Percentiles rank a stretch among this genome's conserved stretches.
Evolutionary conservation across 129 eudicot genomes (phyloP).

Genomic region (Heracleum sosnowskyi): DNA sequence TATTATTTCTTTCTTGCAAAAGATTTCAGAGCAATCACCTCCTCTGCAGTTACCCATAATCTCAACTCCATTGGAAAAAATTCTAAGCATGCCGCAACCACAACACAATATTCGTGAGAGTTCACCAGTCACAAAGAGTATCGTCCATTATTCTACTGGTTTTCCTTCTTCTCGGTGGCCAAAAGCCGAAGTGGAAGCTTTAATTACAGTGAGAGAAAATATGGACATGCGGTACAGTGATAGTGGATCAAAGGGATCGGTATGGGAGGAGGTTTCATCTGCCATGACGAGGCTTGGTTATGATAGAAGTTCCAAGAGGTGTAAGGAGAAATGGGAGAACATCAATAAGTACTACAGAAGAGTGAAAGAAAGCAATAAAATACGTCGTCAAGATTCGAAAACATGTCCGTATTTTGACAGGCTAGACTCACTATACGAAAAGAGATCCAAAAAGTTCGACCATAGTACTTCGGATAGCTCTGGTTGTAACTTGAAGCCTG

Average conservation of each 20-base stretch:
- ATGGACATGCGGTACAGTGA: constrained; percentile 21
- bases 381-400: constrained; percentile 43
- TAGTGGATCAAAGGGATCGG: constrained; percentile 9
- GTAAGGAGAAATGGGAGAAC: constrained; percentile 53
- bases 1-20: constrained; percentile 41
- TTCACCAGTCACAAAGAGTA: constrained; percentile 6
- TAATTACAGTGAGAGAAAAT: constrained; percentile 30
- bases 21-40: constrained; percentile 26
- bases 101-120: constrained; percentile 21
- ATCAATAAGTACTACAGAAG: constrained; percentile 49
- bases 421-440: constrained; percentile 36
- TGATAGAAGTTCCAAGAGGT: constrained; percentile 39
- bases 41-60: constrained; percentile 9
- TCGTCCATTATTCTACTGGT: background rate
- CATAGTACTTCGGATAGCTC: constrained; percentile 21
- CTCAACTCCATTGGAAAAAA: constrained; percentile 14
- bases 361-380: constrained; percentile 45
- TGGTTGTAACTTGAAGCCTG: constrained; percentile 33
- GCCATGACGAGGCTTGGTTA: constrained; percentile 47
- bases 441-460: constrained; percentile 19
- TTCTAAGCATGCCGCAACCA: constrained; percentile 8
- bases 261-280: constrained; percentile 48
- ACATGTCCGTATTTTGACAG: constrained; percentile 42
- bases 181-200: constrained; percentile 42
- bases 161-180: constrained; percentile 42